Base-by-base conservation (phyloP, 345 rosid species). In the Hypericum perforatum region DNA sequence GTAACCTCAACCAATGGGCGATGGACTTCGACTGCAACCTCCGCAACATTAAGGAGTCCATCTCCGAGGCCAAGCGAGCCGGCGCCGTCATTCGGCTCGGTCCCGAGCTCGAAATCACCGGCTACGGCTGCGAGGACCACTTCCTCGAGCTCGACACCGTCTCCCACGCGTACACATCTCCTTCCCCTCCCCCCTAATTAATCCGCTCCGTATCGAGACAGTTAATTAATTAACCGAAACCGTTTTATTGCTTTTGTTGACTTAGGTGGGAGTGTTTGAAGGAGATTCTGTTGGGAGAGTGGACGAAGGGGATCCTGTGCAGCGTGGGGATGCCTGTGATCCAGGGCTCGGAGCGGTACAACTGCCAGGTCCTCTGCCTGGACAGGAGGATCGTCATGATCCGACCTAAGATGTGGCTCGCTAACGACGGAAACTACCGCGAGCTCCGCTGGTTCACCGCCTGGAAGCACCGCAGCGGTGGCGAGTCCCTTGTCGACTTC, bases 81-180 rank as follows among this genome's bases (percentile, higher is more conserved):
- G 94, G 94, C 45, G 97, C 97, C 15, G 84, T 70, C 22, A 83
- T 92, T 39, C 63, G 98, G 66, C 95, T 88, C 42, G 97, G 98
- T 12, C 95, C 98, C 5, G 97, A 92, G 85, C 97, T 92, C 14
- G 98, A 92, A 68, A 58, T 88, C 69, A 78, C 95, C 53, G 98
- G 97, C 56, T 92, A 92, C 70, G 97, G 98, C 65, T 88, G 96
- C n/a, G 98, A 92, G 71, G 97, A 92, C 66, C 98, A 92, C 63
- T 92, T 92, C 71, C 64, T 92, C 69, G 97, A 92, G 64, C 90
- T 88, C 0, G 98, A 92, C 43, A 92, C 98, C 8, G 49, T 83
- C 70, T 50, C 77, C 61, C 98, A 88, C 42, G 74, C 91, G 94
- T 92, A 50, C 53, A 72, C 63, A 57, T 57, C 52, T 45, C 11